Evolutionary conservation across 2,329 filamentous ascomycete species (phyloP).

Genomic region (Neoarthrinium moseri): DNA sequence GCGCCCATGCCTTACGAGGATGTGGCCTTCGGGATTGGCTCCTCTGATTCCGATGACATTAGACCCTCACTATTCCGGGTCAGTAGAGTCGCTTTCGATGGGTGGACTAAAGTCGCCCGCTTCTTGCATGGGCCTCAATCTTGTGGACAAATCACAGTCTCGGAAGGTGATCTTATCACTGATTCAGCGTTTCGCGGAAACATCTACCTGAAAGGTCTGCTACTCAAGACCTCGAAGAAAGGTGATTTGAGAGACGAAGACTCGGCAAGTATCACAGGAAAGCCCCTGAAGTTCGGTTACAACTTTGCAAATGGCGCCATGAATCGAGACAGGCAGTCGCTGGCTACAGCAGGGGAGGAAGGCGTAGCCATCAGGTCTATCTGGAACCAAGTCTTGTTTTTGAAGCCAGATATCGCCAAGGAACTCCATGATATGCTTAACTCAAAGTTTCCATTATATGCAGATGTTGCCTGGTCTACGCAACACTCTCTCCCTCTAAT

Average conservation of each 20-base stretch:
- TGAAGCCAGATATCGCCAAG: background rate
- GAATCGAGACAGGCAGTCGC: background rate
- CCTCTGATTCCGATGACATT: too few relatives aligned
- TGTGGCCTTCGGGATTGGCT: constrained; percentile 23
- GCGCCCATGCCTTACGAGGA: constrained; percentile 8
- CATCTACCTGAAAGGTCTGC: constrained; percentile 23
- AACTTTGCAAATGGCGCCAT: background rate
- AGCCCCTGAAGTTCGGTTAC: constrained; percentile 5
- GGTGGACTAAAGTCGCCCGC: constrained; percentile 19
- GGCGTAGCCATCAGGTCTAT: background rate
- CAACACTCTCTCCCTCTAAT: too few relatives aligned
- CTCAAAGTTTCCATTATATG: background rate
- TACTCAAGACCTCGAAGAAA: constrained; percentile 17
- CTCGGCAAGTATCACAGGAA: constrained; percentile 21
- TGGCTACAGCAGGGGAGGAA: background rate
- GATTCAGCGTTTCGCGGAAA: constrained; percentile 16
- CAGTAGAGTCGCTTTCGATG: constrained; percentile 13
- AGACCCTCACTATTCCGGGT: too few relatives aligned
- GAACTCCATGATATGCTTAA: background rate
- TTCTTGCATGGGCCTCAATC: constrained; percentile 15
- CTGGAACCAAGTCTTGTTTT: background rate
- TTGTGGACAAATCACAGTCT: constrained; percentile 7
- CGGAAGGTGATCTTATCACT: constrained; percentile 18
- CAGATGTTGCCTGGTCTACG: background rate
- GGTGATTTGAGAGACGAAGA: background rate